A percentile compares a stretch with the other conserved stretches of the same genome.
Conservation (phyloP, 352 stramenopile genomes). For the Phytophthora pluvialis region DNA sequence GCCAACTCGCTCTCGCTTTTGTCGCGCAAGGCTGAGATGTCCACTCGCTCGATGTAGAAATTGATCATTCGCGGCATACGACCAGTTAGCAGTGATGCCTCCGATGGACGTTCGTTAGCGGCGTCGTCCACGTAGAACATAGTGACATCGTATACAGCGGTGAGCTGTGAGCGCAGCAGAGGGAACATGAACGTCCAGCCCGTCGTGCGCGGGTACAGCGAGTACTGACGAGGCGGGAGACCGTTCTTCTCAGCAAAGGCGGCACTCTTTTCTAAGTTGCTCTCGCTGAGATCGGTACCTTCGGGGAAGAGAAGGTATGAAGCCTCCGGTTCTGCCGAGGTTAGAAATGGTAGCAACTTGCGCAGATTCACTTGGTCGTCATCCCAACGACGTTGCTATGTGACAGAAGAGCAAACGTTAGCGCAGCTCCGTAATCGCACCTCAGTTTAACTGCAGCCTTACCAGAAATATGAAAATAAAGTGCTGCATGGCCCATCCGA, state of each 20-base stretch:
- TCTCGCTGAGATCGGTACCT: conserved; percentile 76
- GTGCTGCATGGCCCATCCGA: conserved; percentile 88
- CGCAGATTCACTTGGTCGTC: conserved; percentile 66
- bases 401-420: conserved; percentile 8
- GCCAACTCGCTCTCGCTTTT: conserved; percentile 53
- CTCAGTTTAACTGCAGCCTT: neutral
- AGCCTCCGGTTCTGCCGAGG: conserved; percentile 49
- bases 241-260: conserved; percentile 63
- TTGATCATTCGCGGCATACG: conserved; percentile 66
- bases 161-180: conserved; percentile 56
- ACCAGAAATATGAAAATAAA: conserved; percentile 88
- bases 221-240: conserved; percentile 55
- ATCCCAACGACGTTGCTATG: conserved; percentile 63
- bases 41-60: conserved; percentile 75
- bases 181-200: conserved; percentile 83
- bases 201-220: conserved; percentile 79
- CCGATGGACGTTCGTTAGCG: conserved; percentile 67
- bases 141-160: conserved; percentile 82
- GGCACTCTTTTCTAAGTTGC: conserved; percentile 68
- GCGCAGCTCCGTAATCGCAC: neutral
- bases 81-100: conserved; percentile 64
- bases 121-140: conserved; percentile 84
- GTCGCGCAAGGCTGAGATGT: conserved; percentile 45
- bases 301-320: conserved; percentile 86
- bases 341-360: conserved; percentile 65